phyloP scores from a whole-genome alignment of 768 basidiomycete genomes.

The Tricholoma terreum region DNA sequence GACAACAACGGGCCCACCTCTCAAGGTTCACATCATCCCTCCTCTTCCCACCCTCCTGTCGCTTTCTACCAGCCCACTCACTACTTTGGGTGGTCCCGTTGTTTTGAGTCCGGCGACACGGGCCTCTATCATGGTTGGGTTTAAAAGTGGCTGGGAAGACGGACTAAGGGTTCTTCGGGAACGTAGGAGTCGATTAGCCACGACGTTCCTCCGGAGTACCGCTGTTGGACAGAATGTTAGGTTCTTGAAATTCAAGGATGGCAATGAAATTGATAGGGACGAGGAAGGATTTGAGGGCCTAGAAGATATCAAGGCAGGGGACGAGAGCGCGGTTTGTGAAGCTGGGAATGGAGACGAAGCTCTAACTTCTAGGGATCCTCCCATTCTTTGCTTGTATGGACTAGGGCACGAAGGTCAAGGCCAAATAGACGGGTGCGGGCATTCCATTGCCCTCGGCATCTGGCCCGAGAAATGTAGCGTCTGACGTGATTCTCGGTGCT shows the following conservation, averaged over 20 bases:
- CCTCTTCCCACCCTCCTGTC: constrained; percentile 46
- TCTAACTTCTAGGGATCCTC: constrained; percentile 13
- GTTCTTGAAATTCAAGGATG: constrained; percentile 15
- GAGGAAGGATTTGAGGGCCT: constrained; percentile 36
- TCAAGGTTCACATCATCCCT: constrained; percentile 58
- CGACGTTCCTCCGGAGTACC: constrained; percentile 31
- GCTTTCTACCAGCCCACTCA: constrained; percentile 33
- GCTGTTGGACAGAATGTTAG: neutral
- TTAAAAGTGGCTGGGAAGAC: constrained; percentile 60
- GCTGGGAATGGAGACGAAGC: constrained; percentile 5
- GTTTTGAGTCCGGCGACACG: constrained; percentile 6
- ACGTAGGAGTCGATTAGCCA: constrained; percentile 42
- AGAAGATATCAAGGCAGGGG: constrained; percentile 29
- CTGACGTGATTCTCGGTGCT: no score
- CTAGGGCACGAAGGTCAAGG: constrained; percentile 16
- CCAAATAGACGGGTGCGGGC: constrained; percentile 40
- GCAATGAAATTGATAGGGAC: constrained; percentile 17
- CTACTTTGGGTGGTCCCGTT: constrained; percentile 33
- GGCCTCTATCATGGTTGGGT: constrained; percentile 42
- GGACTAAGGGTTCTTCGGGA: constrained; percentile 53
- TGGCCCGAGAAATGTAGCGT: constrained; percentile 24
- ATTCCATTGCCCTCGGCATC: constrained; percentile 32
- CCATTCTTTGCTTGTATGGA: constrained; percentile 43
- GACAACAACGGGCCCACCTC: constrained; percentile 7
- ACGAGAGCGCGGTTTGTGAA: constrained; percentile 28